Conservation (phyloP, 2,329 filamentous ascomycete species). For the Byssochlamys sp. region DNA sequence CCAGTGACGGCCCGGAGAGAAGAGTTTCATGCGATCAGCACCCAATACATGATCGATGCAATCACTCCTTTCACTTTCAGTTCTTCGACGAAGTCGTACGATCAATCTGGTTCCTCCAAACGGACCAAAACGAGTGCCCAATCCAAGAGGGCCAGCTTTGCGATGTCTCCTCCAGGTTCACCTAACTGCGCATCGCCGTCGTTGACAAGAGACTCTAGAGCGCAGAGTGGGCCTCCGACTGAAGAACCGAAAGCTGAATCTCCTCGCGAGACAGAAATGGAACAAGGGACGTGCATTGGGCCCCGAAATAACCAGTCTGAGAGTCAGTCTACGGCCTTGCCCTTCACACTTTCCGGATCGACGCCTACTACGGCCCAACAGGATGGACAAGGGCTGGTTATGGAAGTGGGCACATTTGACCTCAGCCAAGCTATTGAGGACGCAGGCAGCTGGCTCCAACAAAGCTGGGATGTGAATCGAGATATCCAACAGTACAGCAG, state of each 20-base stretch:
- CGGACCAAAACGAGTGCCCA: conserved; percentile 2
- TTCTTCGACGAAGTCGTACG: conserved; percentile 18
- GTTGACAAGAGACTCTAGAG: too few relatives aligned
- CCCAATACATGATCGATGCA: conserved; percentile 33
- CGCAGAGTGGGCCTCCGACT: background rate
- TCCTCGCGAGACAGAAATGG: background rate
- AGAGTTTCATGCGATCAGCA: conserved; percentile 23
- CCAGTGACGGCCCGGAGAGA: conserved; percentile 5
- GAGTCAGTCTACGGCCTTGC: conserved; percentile 8
- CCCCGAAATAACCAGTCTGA: conserved; percentile 7
- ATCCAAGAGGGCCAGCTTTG: conserved; percentile 14
- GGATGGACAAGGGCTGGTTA: conserved; percentile 24
- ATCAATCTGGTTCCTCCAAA: conserved; percentile 3
- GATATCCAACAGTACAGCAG: conserved; percentile 16
- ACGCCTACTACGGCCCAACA: conserved; percentile 22
- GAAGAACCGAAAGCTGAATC: background rate
- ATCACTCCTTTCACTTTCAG: conserved; percentile 32
- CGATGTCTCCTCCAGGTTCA: conserved; percentile 3
- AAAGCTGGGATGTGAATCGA: conserved; percentile 34
- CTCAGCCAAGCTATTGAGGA: conserved; percentile 37
- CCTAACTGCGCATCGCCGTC: background rate
- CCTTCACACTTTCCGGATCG: conserved; percentile 22
- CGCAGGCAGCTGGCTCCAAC: conserved; percentile 36
- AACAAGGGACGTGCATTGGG: background rate
- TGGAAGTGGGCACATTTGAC: conserved; percentile 30